Evolutionary conservation across 2,329 filamentous ascomycete genomes (phyloP).

Genomic region (Colletotrichum lentis): DNA sequence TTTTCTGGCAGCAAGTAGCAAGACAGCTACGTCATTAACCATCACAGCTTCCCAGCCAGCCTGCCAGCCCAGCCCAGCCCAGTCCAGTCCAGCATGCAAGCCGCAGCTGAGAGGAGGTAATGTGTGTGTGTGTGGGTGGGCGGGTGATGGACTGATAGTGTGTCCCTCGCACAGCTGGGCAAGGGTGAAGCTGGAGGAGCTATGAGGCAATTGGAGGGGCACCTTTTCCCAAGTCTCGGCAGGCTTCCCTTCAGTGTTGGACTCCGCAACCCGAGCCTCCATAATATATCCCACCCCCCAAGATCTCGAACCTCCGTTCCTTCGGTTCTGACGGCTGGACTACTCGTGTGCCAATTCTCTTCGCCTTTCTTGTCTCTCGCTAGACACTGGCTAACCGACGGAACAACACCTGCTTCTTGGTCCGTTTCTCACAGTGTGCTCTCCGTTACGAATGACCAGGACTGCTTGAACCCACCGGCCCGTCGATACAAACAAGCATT

Average conservation of each 20-base stretch:
- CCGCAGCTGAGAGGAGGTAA: conserved; percentile 27
- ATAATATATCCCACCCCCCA: conserved; percentile 23
- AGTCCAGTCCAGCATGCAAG: conserved; percentile 15
- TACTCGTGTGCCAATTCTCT: conserved; percentile 24
- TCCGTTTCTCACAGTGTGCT: not conserved
- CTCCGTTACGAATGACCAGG: conserved; percentile 7
- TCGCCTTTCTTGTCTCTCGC: conserved; percentile 12
- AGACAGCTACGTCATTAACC: conserved; percentile 38
- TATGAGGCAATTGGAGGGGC: conserved; percentile 38
- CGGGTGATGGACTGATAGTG: not conserved
- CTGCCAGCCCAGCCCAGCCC: not conserved
- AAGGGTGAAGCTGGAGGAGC: conserved; percentile 25
- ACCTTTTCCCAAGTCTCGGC: conserved; percentile 9
- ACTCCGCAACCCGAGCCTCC: not conserved
- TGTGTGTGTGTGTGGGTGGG: not conserved
- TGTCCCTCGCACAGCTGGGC: conserved; percentile 1
- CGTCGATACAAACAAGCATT: not conserved
- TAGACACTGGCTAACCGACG: not conserved
- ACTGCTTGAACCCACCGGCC: not conserved
- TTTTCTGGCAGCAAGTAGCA: conserved; percentile 21
- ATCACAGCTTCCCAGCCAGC: conserved; percentile 29
- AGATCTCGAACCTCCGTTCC: conserved; percentile 12
- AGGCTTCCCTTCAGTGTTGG: not conserved
- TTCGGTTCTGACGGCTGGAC: conserved; percentile 7
- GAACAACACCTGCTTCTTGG: not conserved